These are phyloP conservation scores for Globisporangium splendens DNA, from an alignment of 352 stramenopile species.

Conservation along the genomic window DNA sequence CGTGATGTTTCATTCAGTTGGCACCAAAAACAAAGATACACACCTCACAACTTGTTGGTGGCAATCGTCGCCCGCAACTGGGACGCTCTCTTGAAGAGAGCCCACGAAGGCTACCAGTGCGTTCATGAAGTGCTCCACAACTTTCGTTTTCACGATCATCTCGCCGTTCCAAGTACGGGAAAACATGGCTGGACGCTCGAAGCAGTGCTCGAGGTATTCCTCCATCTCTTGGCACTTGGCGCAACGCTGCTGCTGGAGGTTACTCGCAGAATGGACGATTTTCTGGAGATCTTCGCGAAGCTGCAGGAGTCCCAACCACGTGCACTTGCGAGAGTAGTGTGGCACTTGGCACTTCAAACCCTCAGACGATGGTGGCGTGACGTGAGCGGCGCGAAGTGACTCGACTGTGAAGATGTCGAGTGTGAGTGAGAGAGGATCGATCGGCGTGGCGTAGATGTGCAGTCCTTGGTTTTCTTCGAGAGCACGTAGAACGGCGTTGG, in stretches of 20 bases:
- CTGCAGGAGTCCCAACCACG: background rate
- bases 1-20: no score
- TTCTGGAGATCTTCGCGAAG: background rate
- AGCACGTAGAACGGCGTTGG: background rate
- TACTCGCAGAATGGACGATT: no score
- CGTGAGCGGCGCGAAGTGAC: background rate
- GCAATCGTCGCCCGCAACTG: background rate
- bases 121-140: background rate
- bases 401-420: slow-evolving; percentile 5
- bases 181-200: slow-evolving; percentile 1
- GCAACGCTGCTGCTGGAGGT: background rate
- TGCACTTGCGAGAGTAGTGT: background rate
- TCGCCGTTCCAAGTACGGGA: background rate
- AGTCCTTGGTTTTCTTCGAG: background rate
- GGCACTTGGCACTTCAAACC: background rate
- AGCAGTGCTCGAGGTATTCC: slow-evolving; percentile 4
- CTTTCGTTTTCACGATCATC: background rate
- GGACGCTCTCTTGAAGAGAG: background rate
- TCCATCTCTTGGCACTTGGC: background rate
- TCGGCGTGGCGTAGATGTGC: background rate
- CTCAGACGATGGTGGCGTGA: no score
- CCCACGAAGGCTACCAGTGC: background rate
- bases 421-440: background rate
- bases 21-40: background rate
- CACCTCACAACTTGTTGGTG: background rate